Evolutionary conservation across 805 yeast species (phyloP).

Genomic region (Starmerella potacharoeniae): DNA sequence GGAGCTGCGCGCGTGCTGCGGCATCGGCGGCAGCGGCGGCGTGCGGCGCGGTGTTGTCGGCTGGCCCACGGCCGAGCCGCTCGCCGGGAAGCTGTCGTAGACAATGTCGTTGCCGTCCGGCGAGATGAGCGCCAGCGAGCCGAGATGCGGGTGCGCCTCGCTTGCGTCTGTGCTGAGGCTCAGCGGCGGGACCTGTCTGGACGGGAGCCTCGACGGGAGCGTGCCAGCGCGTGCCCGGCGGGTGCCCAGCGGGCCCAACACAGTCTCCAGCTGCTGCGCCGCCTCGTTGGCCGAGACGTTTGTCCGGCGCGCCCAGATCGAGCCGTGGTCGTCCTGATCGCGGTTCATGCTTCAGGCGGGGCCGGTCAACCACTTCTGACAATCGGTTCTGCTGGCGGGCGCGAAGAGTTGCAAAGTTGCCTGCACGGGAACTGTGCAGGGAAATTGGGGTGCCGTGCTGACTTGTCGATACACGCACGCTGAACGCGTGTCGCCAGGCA

Average conservation of each 20-base stretch:
- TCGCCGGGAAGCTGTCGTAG: slow-evolving; percentile 20
- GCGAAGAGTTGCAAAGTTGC: background rate
- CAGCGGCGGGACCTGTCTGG: slow-evolving; percentile 1
- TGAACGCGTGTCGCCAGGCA: slow-evolving; percentile 2
- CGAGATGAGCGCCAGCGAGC: slow-evolving; percentile 28
- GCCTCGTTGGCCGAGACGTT: background rate
- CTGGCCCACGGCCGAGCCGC: slow-evolving; percentile 24
- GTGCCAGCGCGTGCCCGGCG: slow-evolving; percentile 70
- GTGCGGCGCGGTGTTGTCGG: slow-evolving; percentile 6
- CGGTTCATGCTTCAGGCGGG: slow-evolving; percentile 1
- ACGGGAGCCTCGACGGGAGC: slow-evolving; percentile 48
- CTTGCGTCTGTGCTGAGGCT: background rate
- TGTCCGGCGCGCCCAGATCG: slow-evolving; percentile 15
- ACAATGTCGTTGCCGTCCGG: slow-evolving; percentile 23
- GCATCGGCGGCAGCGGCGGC: slow-evolving; percentile 19
- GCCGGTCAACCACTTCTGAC: background rate
- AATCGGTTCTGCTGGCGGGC: background rate
- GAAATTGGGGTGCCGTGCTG: background rate
- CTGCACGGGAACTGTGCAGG: background rate
- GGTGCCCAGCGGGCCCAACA: slow-evolving; percentile 11
- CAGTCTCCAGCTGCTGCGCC: slow-evolving; percentile 1
- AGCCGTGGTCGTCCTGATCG: slow-evolving; percentile 10
- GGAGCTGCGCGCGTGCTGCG: slow-evolving; percentile 7
- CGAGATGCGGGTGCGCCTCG: slow-evolving; percentile 22
- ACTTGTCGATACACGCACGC: background rate